Percentiles rank a stretch among this genome's conserved stretches.
Conservation (phyloP, 306 rosid species). For the Malus sylvestris region DNA sequence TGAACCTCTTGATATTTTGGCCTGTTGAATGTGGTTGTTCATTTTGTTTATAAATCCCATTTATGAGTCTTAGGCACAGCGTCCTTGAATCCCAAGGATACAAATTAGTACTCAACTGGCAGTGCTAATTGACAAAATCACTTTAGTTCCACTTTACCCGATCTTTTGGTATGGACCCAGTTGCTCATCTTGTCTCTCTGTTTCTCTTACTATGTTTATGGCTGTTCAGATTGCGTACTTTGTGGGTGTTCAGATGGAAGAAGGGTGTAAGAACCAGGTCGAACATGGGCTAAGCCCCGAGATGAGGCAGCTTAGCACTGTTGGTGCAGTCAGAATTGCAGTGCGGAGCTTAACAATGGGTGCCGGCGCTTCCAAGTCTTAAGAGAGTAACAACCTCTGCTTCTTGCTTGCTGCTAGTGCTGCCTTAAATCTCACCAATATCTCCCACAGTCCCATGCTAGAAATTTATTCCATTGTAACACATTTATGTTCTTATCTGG, state of each 20-base stretch:
- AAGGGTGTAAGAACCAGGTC: conserved; percentile 34
- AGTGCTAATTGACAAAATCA: neutral
- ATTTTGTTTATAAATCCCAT: neutral
- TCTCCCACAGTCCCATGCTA: neutral
- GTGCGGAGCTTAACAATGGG: conserved; percentile 74
- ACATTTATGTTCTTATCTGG: neutral
- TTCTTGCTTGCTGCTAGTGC: neutral
- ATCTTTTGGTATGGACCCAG: neutral
- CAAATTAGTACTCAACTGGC: neutral
- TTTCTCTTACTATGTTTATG: conserved; percentile 15
- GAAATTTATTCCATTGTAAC: neutral
- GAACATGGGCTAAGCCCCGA: conserved; percentile 53
- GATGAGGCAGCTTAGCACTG: conserved; percentile 69
- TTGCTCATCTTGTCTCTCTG: neutral
- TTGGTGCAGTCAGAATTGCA: conserved; percentile 77
- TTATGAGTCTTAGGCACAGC: neutral
- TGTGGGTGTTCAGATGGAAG: conserved; percentile 84
- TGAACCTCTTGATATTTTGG: neutral
- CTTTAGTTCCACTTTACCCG: neutral
- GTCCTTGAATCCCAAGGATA: neutral
- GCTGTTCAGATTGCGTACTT: conserved; percentile 73
- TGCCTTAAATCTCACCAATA: neutral
- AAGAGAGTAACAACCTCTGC: neutral
- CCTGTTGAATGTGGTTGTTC: neutral
- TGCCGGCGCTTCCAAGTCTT: conserved; percentile 54